These are phyloP conservation scores for Wallacemonas sp. DNA, from an alignment of 208 protist species.

Conservation along the genomic window DNA sequence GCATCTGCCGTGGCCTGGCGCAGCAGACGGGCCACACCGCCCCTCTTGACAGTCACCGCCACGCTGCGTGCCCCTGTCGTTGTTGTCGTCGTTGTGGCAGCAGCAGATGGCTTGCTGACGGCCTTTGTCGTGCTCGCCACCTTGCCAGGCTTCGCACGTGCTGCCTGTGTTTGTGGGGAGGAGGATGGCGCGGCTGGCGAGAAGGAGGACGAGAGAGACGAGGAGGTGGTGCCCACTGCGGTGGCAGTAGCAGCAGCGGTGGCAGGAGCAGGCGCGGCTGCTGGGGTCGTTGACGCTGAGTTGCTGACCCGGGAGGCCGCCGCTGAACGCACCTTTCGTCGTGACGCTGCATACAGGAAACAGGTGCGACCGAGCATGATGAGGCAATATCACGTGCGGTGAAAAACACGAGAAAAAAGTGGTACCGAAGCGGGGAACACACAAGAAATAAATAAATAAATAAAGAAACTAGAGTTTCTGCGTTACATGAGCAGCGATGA, in stretches of 20 bases:
- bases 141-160: too few species aligned
- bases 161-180: too few species aligned
- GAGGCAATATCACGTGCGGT: too few species aligned
- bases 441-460: not conserved
- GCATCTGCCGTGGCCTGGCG: conserved; percentile 4
- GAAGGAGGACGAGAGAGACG: not conserved
- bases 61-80: not conserved
- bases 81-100: not conserved
- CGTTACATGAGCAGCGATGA: too few species aligned
- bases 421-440: too few species aligned
- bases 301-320: too few species aligned
- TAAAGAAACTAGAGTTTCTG: too few species aligned
- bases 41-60: conserved; percentile 19
- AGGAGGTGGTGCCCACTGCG: not conserved
- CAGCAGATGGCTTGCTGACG: not conserved
- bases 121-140: too few species aligned
- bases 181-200: too few species aligned
- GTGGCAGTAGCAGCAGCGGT: not conserved
- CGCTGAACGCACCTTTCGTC: not conserved
- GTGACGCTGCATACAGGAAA: not conserved
- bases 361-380: not conserved
- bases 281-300: not conserved
- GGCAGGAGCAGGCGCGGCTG: not conserved
- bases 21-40: not conserved
- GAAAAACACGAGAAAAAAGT: too few species aligned